Conservation (phyloP, 305 asterid genomes). For the Fraxinus floribunda region DNA sequence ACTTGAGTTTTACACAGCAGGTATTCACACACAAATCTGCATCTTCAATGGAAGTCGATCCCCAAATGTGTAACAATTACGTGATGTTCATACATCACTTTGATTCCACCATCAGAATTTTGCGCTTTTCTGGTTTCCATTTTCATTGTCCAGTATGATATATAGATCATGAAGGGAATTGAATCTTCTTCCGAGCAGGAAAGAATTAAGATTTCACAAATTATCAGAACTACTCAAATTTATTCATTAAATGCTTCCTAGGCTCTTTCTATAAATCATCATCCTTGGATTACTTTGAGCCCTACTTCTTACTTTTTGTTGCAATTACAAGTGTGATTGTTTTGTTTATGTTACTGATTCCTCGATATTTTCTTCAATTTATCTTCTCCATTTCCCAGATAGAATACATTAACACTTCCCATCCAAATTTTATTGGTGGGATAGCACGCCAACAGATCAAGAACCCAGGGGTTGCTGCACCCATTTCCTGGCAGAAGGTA, state of each 20-base stretch:
- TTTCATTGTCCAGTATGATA: neutral
- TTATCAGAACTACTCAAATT: neutral
- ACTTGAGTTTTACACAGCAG: neutral
- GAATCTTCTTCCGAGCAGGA: neutral
- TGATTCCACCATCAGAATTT: neutral
- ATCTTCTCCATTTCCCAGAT: constrained; percentile 43
- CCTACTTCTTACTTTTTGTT: neutral
- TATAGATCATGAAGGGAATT: neutral
- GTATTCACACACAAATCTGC: neutral
- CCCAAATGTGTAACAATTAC: neutral
- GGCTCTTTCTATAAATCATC: neutral
- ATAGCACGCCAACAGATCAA: constrained; percentile 69
- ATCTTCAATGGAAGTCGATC: neutral
- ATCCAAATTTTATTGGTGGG: constrained; percentile 86
- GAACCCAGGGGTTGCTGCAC: constrained; percentile 46
- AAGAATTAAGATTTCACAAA: neutral
- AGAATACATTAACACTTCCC: constrained; percentile 92
- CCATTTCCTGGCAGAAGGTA: constrained; percentile 65
- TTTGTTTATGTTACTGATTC: neutral
- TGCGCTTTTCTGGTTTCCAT: neutral
- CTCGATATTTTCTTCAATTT: neutral
- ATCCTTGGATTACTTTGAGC: neutral
- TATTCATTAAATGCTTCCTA: neutral
- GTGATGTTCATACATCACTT: neutral
- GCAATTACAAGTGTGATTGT: neutral